These are phyloP conservation scores for Penicillium janthinellum DNA, from an alignment of 2,329 filamentous ascomycete genomes.

Conservation along the genomic window DNA sequence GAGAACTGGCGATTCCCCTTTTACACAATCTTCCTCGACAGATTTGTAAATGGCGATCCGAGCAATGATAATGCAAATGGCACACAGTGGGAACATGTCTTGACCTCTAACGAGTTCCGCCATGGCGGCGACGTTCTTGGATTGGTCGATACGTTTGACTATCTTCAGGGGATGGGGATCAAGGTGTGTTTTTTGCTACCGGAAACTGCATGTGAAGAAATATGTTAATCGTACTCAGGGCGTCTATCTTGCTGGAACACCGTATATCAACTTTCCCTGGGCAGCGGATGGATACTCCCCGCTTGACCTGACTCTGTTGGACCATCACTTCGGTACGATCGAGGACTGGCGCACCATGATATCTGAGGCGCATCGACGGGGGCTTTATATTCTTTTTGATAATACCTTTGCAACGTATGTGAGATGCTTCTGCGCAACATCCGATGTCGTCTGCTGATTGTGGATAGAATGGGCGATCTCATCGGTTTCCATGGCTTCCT, in stretches of 20 bases:
- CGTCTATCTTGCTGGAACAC: constrained; percentile 64
- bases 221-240: constrained; percentile 40
- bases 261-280: constrained; percentile 67
- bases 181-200: constrained; percentile 45
- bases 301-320: constrained; percentile 63
- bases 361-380: constrained; percentile 59
- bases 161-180: constrained; percentile 65
- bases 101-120: constrained; percentile 62
- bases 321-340: constrained; percentile 63
- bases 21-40: constrained; percentile 65
- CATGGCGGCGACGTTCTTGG: constrained; percentile 64
- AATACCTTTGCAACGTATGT: constrained; percentile 65
- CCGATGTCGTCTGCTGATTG: neutral
- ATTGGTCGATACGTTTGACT: constrained; percentile 62
- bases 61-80: constrained; percentile 64
- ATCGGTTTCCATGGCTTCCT: constrained; percentile 63
- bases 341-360: constrained; percentile 59
- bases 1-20: constrained; percentile 66
- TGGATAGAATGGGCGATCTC: constrained; percentile 56
- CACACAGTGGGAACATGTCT: constrained; percentile 62
- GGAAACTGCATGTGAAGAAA: neutral
- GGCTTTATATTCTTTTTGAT: constrained; percentile 67
- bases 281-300: constrained; percentile 61
- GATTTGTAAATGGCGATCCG: constrained; percentile 66
- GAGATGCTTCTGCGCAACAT: constrained; percentile 3